Evolutionary conservation across 116 monocot species (phyloP), one percentile per base, ranked within the genome.

Genomic region (Papilionanthe hybrid): DNA sequence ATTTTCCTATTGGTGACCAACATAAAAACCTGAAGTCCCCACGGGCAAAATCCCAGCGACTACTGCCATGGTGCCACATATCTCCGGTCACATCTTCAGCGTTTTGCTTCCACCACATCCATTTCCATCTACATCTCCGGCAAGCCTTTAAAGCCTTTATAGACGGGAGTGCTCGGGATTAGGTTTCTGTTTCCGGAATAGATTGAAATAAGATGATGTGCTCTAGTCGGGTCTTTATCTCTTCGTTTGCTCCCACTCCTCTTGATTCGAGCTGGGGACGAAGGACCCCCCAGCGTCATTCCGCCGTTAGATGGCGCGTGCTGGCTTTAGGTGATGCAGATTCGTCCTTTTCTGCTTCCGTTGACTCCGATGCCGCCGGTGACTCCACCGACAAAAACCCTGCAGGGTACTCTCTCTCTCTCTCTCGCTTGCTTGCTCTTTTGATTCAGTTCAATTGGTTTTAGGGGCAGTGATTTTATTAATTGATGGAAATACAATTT

Each of bases 331-430:
- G 75, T 5, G 50, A 75, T 17, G 75, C 75, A 4, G 75, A 75
- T 15, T 75, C 49, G 25, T 50, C 49, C 3, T 75, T 44, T 0
- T 73, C 50, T 49, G 23, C 75, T 49, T 75, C 50, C 27, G 27
- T 75, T 23, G 75, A 50, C 75, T 49, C 75, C 75, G 19, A 49
- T 49, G 49, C 13, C 49, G 9, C 49, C 9, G 72, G 43, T 11
- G 72, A 42, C 72, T 73, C 73, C 73, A 17, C 75, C 50, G 75
- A 75, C 12, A 50, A 28, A 75, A 75, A 5, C 27, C 27, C 75
- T 42, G 47, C 75, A 5, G 49, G 75, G 75, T 75, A 75, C 27
- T 75, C 9, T 22, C 43, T 72, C 72, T 43, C 32, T 73, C 43
- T 44, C 41, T 73, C n/a, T 73, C 20, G 44, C 37, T 37, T 37